Conservation (phyloP, 208 protist species). For the Leishmania mexicana region DNA sequence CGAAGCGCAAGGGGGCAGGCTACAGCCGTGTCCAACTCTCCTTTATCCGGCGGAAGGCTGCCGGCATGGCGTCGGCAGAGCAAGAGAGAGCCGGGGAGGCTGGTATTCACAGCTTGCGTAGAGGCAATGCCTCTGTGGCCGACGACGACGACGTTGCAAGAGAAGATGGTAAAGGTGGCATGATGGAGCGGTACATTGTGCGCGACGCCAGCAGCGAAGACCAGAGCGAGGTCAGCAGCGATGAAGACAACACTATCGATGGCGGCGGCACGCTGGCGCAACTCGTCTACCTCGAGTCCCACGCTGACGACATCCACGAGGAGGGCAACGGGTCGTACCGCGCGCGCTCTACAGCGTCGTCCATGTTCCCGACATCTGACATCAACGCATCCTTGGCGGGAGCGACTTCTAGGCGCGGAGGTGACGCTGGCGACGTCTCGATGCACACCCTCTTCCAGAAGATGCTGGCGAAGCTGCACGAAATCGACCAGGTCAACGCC, state of each 20-base stretch:
- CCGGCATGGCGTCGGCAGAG: not conserved
- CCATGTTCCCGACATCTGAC: not conserved
- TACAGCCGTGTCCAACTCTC: constrained; percentile 16
- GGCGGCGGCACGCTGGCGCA: constrained; percentile 2
- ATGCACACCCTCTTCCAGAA: constrained; percentile 52
- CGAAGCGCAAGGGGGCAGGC: constrained; percentile 6
- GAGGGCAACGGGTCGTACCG: not conserved
- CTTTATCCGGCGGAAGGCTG: constrained; percentile 16
- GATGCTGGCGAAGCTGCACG: constrained; percentile 75
- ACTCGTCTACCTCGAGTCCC: constrained; percentile 16
- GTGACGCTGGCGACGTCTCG: not conserved
- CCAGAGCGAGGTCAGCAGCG: not conserved
- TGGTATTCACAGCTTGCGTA: not conserved
- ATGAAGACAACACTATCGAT: constrained; percentile 2
- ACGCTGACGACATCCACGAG: not conserved
- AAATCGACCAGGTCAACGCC: constrained; percentile 76
- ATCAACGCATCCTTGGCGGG: not conserved
- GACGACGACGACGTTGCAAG: not conserved
- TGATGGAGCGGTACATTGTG: constrained; percentile 23
- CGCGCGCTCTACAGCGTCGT: not conserved
- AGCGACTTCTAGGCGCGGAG: too few species aligned
- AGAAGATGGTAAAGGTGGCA: not conserved
- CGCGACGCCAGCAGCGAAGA: constrained; percentile 22
- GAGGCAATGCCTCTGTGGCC: not conserved
- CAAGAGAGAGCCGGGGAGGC: not conserved